These are phyloP conservation scores for Stephanocyclus meneghinianus DNA, from an alignment of 352 stramenopile genomes.

Conservation along the genomic window DNA sequence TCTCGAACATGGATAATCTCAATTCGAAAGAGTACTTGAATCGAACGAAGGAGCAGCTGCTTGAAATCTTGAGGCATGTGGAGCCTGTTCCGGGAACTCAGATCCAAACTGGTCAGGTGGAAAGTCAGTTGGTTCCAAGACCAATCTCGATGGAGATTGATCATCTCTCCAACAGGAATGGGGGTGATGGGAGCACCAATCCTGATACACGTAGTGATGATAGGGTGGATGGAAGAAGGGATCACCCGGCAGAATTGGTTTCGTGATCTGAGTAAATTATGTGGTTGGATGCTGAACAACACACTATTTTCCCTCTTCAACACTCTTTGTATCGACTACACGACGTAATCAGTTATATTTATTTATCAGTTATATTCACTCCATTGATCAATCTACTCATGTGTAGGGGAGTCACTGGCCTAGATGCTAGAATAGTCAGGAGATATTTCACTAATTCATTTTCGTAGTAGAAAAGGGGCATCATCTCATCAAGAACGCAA, in stretches of 20 bases:
- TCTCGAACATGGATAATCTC: slow-evolving; percentile 98
- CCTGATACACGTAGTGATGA: slow-evolving; percentile 55
- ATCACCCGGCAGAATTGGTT: slow-evolving; percentile 67
- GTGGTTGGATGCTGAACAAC: background rate
- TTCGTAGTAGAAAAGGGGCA: too few relatives aligned
- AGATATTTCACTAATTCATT: too few relatives aligned
- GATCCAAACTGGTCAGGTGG: slow-evolving; percentile 82
- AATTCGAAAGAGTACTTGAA: slow-evolving; percentile 90
- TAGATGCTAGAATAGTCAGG: too few relatives aligned
- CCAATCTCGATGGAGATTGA: slow-evolving; percentile 69
- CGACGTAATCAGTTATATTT: too few relatives aligned
- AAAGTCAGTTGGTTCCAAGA: slow-evolving; percentile 69
- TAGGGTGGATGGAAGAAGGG: slow-evolving; percentile 52
- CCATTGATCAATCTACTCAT: too few relatives aligned
- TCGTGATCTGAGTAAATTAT: background rate
- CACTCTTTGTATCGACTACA: too few relatives aligned
- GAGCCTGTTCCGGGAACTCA: slow-evolving; percentile 79
- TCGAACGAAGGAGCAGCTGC: slow-evolving; percentile 74
- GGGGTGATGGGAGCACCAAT: slow-evolving; percentile 40
- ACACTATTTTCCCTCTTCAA: too few relatives aligned
- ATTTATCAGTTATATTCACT: too few relatives aligned
- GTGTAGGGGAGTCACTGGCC: too few relatives aligned
- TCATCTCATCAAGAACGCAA: too few relatives aligned
- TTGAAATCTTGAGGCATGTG: slow-evolving; percentile 77
- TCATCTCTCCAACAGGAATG: slow-evolving; percentile 23